phyloP scores from a whole-genome alignment of 805 yeast species.

The Lipomyces chichibuensis region DNA sequence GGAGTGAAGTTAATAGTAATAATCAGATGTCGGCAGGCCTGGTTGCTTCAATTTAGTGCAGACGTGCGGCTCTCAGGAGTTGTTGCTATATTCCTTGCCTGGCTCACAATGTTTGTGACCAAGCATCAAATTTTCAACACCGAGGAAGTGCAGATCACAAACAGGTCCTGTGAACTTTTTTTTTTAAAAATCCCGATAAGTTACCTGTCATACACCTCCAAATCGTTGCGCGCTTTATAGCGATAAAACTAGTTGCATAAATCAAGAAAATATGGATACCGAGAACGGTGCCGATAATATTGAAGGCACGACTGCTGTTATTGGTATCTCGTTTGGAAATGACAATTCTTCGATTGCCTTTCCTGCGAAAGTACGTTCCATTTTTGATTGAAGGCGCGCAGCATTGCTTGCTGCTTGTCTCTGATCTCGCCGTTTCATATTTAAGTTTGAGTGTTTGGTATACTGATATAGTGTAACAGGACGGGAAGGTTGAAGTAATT shows the following conservation, averaged over 20 bases:
- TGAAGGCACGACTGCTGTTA: slow-evolving; percentile 53
- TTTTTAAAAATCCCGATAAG: background rate
- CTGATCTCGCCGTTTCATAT: background rate
- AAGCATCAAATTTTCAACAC: background rate
- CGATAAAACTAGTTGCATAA: too few species aligned
- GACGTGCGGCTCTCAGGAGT: background rate
- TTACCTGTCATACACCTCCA: background rate
- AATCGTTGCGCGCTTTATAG: too few species aligned
- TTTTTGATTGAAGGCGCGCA: background rate
- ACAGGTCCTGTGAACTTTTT: background rate
- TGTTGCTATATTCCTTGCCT: background rate
- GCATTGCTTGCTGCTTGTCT: background rate
- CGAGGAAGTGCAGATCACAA: background rate
- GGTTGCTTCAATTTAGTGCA: background rate
- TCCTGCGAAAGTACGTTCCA: slow-evolving; percentile 47
- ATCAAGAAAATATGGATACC: background rate
- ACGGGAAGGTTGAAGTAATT: slow-evolving; percentile 93
- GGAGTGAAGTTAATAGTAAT: background rate
- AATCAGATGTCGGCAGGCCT: too few species aligned
- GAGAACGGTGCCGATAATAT: slow-evolving; percentile 11
- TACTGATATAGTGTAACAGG: slow-evolving; percentile 48
- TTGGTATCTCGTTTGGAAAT: slow-evolving; percentile 97
- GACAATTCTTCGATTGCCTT: slow-evolving; percentile 93
- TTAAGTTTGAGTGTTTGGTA: background rate
- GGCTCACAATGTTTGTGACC: background rate